Base-by-base conservation (phyloP, 2,329 filamentous ascomycete genomes). In the Fusarium pininemorale region DNA sequence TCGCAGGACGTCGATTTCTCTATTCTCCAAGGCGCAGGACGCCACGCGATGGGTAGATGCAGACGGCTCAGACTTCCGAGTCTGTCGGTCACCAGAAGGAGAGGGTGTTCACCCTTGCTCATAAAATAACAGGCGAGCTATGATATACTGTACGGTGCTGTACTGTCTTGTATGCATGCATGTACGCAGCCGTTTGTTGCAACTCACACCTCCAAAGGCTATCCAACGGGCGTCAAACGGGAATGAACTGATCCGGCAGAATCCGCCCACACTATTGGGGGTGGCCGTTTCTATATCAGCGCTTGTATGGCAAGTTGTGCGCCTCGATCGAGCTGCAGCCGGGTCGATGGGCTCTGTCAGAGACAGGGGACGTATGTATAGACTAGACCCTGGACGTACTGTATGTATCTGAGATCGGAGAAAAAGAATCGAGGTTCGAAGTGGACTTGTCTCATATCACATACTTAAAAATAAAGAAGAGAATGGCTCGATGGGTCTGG, bases 361-460 rank as follows among this genome's bases (percentile, higher is more conserved):
- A 39, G 55, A 68, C 48, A 63, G 48, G 66, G 48, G 42, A 51
- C 26, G 50, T 20, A 24, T 28, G 50, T 20, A 24, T 28, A 18
- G 15, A 16, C 35, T 35, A 58, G 45, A 59, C 41, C 51, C 30
- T 38, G 20, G 30, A 16, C 15, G 16, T 26, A 26, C 26, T 26
- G 26, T 44, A 59, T 42, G 16, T 44, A 66, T 48, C 63, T 68
- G 30, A 53, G 41, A 45, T 70, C 67, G 67, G 67, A 70, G 66
- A 70, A 66, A 70, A 66, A 26, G 53, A 70, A 70, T 70, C 59
- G 67, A 32, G 32, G 22, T 15, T 44, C 28, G 47, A 41, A 42
- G 32, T 55, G 41, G 59, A 57, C 37, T 55, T 54, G 53, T 70
- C 66, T 60, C 45, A 44, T 66, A 11, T 70, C 47, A 51, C 16